A percentile compares a stretch with the other conserved stretches of the same genome.
These are phyloP conservation scores for Dactylella cylindrospora DNA, from an alignment of 2,329 filamentous ascomycete species.

Conservation along the genomic window DNA sequence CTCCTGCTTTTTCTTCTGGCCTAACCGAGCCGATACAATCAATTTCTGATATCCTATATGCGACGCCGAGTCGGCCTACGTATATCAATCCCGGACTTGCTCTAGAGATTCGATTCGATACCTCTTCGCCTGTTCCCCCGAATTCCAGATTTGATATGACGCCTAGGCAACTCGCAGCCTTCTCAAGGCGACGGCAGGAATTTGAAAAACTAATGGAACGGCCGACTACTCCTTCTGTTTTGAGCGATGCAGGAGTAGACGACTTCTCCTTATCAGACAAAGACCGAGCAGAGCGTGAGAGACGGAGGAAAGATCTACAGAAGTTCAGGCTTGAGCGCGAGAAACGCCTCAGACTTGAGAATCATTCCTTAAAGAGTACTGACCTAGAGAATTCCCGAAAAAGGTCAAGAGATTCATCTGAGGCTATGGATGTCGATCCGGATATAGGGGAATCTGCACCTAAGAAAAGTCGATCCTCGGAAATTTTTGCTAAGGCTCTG, in stretches of 20 bases:
- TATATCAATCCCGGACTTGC: conserved; percentile 37
- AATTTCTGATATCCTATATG: conserved; percentile 26
- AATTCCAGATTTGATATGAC: conserved; percentile 36
- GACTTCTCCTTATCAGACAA: conserved; percentile 32
- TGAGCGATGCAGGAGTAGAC: conserved; percentile 29
- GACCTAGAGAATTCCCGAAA: conserved; percentile 4
- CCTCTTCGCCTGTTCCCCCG: conserved; percentile 20
- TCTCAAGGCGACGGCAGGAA: conserved; percentile 27
- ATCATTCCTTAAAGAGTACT: not conserved
- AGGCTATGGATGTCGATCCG: conserved; percentile 1
- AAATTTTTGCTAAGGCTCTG: conserved; percentile 25
- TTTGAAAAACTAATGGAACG: conserved; percentile 34
- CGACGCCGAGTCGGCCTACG: conserved; percentile 23
- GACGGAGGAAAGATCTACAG: conserved; percentile 34
- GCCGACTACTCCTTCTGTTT: conserved; percentile 25
- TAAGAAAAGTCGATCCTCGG: conserved; percentile 30
- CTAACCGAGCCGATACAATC: conserved; percentile 26
- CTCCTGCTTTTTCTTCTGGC: conserved; percentile 29
- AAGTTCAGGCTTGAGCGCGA: conserved; percentile 33
- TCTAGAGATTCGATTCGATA: conserved; percentile 29
- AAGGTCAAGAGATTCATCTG: conserved; percentile 2
- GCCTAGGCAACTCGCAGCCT: conserved; percentile 32
- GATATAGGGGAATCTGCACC: not conserved
- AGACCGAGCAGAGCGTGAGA: conserved; percentile 27
- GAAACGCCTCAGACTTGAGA: conserved; percentile 22